Base-by-base conservation (phyloP, 192 early-diverging fungal genomes). In the Diversispora epigaea region DNA sequence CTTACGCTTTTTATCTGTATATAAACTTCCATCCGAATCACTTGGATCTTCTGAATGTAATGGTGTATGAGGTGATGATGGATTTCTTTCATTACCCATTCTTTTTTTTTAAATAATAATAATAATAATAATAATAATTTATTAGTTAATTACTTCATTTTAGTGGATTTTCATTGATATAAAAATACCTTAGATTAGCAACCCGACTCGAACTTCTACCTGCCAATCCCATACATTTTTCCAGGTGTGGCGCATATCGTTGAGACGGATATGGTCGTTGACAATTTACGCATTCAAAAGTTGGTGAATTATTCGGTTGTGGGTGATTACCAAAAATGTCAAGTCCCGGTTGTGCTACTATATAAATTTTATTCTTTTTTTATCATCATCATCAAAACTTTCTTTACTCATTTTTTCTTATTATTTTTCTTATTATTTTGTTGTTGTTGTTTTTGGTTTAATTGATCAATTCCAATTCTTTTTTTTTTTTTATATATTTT, bases 221-320 rank as follows among this genome's bases (percentile, higher is more conserved):
- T 11, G 91, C 88, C 44, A 96, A 80, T 8, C 95, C 95, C 71
- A 96, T 83, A 84, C 95, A 96, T 76, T 95, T 96, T 84, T 95
- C 94, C 54, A 96, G 84, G 78, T 96, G 95, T 41, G 94, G 88
- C 5, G 95, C 95, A 79, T 94, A 96, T 76, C 95, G 86, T 47
- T 87, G 84, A n/a, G 92, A 91, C 25, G 95, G 91, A 78, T 88
- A 94, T 45, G 82, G 81, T 41, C 85, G 84, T 71, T 90, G 83
- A 84, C 95, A 96, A 80, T 89, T 91, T 41, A 89, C 87, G 77
- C 95, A 96, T 55, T 94, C 88, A 71, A 89, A 93, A 54, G 86
- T 85, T 40, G 91, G 90, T 2, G 50, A 66, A 41, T 84, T 86
- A 40, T 80, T 80, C 10, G 77, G 75, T 40, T 82, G 85, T 15